phyloP scores from a whole-genome alignment of 768 basidiomycete genomes.

The Glaciozyma martinii region DNA sequence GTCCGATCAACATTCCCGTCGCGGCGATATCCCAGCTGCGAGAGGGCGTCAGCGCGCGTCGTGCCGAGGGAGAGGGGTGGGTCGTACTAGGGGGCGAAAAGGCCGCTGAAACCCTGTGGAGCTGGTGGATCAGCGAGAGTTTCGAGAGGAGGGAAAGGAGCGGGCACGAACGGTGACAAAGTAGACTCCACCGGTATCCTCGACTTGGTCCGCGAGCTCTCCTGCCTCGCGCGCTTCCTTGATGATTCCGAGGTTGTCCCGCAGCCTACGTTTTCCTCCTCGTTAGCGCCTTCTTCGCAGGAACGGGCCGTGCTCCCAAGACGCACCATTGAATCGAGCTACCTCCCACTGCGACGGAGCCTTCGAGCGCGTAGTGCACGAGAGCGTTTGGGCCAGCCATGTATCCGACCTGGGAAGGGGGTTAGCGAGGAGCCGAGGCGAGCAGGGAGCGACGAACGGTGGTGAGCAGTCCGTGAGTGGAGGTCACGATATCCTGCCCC shows the following conservation, averaged over 20 bases:
- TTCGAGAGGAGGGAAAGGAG: too few relatives aligned
- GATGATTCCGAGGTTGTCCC: constrained; percentile 82
- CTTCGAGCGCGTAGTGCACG: constrained; percentile 88
- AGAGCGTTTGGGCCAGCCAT: constrained; percentile 68
- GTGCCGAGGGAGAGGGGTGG: background rate
- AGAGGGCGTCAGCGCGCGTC: too few relatives aligned
- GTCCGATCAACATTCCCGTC: constrained; percentile 72
- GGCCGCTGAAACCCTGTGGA: constrained; percentile 65
- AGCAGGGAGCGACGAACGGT: constrained; percentile 50
- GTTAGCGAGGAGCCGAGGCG: background rate
- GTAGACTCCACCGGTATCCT: constrained; percentile 78
- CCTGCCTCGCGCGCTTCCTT: constrained; percentile 74
- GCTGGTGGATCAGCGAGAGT: background rate
- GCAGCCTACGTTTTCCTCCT: constrained; percentile 48
- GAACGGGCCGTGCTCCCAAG: background rate
- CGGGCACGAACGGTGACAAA: constrained; percentile 63
- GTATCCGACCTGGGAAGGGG: constrained; percentile 61
- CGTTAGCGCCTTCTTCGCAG: background rate
- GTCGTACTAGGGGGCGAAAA: constrained; percentile 71
- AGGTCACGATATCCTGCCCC: constrained; percentile 73
- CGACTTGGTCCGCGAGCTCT: constrained; percentile 62
- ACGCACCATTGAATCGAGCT: constrained; percentile 81
- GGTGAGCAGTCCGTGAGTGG: constrained; percentile 75
- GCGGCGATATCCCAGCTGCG: constrained; percentile 42
- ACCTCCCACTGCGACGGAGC: constrained; percentile 89